Base-by-base conservation (phyloP, 257 asterid genomes). In the Henckelia pumila region DNA sequence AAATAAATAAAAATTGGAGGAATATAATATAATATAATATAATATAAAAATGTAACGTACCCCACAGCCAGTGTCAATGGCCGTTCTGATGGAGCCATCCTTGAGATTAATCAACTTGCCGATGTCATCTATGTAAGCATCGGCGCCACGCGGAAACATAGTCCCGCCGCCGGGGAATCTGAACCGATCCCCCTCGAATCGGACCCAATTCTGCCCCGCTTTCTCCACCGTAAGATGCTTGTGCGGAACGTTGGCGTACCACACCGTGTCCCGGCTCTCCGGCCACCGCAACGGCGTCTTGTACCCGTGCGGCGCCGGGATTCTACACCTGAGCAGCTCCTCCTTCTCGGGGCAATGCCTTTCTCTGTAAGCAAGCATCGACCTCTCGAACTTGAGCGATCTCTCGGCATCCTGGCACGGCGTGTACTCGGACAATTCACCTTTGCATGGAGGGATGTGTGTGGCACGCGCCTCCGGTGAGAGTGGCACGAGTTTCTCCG, bases 61-160 rank as follows among this genome's bases (percentile, higher is more conserved):
- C 85, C 99, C 97, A 55, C 99, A 93, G 11, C 99, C 99, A 21
- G 99, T 92, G 44, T 93, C 98, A 66, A 92, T 81, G 81, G 97
- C 95, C 52, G 98, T 89, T 77, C 98, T 73, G 19, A 89, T 64
- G 1, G 90, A 76, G 24, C 98, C 98, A 53, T 81, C 86, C 2
- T 50, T n/a, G 35, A 90, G 93, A 70, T 86, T 78, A 63, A 93
- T 84, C 70, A 90, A 49, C 25, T 80, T 86, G 8, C 91, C 97
- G 76, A 93, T 88, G 61, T 93, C 97, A 55, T 86, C 92, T 9
- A 93, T 93, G 71, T 93, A 93, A 7, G 95, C 93, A 35, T 78
- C 82, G 6, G 97, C 98, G 59, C 98, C 98, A 53, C 96, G 96
- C 63, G 97, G 97, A 49, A 93, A 93, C 97, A 88, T 93, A 60